These are phyloP conservation scores for Kregervanrija delftensis DNA, from an alignment of 805 yeast genomes.

Conservation along the genomic window DNA sequence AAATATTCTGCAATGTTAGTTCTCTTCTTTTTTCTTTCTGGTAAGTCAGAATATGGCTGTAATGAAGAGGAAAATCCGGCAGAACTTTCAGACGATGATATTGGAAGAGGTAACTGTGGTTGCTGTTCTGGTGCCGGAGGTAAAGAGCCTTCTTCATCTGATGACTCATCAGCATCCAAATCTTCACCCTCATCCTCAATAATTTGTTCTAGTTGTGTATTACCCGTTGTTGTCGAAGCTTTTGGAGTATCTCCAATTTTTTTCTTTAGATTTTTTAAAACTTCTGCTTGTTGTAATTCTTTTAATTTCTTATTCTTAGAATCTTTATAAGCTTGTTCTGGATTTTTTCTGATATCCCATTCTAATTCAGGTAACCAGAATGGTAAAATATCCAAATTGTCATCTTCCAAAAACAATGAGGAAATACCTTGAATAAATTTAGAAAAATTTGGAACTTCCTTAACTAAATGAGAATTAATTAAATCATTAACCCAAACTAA, in stretches of 20 bases:
- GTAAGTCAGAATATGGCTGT: too few species aligned
- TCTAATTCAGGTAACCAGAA: slow-evolving; percentile 94
- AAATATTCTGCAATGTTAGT: slow-evolving; percentile 18
- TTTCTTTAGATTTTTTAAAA: slow-evolving; percentile 33
- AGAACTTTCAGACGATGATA: slow-evolving; percentile 1
- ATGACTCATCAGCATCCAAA: slow-evolving; percentile 41
- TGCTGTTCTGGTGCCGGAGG: slow-evolving; percentile 11
- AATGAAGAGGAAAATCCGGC: too few species aligned
- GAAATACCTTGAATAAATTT: slow-evolving; percentile 93
- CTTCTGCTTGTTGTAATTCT: slow-evolving; percentile 34
- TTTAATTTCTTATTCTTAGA: slow-evolving; percentile 47
- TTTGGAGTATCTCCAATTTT: slow-evolving; percentile 36
- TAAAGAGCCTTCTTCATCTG: slow-evolving; percentile 48
- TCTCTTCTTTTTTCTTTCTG: slow-evolving; percentile 11
- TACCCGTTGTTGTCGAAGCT: slow-evolving; percentile 16
- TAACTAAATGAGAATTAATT: slow-evolving; percentile 74
- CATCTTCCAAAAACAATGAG: slow-evolving; percentile 81
- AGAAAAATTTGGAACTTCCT: slow-evolving; percentile 90
- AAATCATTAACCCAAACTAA: slow-evolving; percentile 80
- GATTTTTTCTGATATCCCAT: slow-evolving; percentile 65
- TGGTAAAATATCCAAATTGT: slow-evolving; percentile 82
- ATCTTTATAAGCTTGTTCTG: slow-evolving; percentile 71
- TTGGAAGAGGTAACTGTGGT: slow-evolving; percentile 3
- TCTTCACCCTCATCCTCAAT: slow-evolving; percentile 27
- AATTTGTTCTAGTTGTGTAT: slow-evolving; percentile 27